These are phyloP conservation scores for Fusarium sp. DNA, from an alignment of 2,329 filamentous ascomycete species.

Conservation along the genomic window DNA sequence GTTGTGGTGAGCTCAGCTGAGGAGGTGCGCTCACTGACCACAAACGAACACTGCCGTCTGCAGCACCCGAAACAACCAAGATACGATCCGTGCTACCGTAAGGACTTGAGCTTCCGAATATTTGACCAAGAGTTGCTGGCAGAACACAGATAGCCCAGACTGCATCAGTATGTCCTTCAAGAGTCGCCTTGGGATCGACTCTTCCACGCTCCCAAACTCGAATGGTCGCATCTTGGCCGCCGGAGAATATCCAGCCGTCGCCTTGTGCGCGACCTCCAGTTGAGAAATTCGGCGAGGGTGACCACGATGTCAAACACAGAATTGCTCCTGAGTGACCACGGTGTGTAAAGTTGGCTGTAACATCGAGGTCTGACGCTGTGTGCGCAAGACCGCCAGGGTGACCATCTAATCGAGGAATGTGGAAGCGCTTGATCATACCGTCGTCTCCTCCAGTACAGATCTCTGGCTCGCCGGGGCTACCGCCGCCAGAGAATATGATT, in stretches of 20 bases:
- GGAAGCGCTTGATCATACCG: slow-evolving; percentile 95
- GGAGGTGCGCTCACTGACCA: slow-evolving; percentile 96
- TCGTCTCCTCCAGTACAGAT: slow-evolving; percentile 97
- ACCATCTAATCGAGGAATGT: slow-evolving; percentile 83
- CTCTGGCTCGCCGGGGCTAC: slow-evolving; percentile 93
- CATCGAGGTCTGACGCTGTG: slow-evolving; percentile 83
- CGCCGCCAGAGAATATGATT: slow-evolving; percentile 96
- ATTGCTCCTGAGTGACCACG: slow-evolving; percentile 93
- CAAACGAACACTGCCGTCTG: slow-evolving; percentile 90
- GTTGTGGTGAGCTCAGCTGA: slow-evolving; percentile 83
- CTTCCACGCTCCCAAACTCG: slow-evolving; percentile 95
- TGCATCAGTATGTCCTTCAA: slow-evolving; percentile 94
- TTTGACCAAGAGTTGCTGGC: slow-evolving; percentile 80
- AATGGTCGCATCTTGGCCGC: slow-evolving; percentile 91
- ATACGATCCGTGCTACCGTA: slow-evolving; percentile 88
- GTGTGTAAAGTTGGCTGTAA: slow-evolving; percentile 94
- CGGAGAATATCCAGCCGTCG: slow-evolving; percentile 98
- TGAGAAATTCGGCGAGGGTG: slow-evolving; percentile 86
- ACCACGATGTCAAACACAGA: slow-evolving; percentile 86
- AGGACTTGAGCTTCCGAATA: slow-evolving; percentile 80
- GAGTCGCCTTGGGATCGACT: slow-evolving; percentile 92
- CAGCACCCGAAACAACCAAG: slow-evolving; percentile 88
- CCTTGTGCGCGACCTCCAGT: slow-evolving; percentile 88
- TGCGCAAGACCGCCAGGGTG: slow-evolving; percentile 57
- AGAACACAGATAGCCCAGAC: slow-evolving; percentile 96